Percentiles rank a stretch among this genome's conserved stretches.
These are phyloP conservation scores for Entomortierella chlamydospora DNA, from an alignment of 192 early-diverging fungal genomes.

Conservation along the genomic window DNA sequence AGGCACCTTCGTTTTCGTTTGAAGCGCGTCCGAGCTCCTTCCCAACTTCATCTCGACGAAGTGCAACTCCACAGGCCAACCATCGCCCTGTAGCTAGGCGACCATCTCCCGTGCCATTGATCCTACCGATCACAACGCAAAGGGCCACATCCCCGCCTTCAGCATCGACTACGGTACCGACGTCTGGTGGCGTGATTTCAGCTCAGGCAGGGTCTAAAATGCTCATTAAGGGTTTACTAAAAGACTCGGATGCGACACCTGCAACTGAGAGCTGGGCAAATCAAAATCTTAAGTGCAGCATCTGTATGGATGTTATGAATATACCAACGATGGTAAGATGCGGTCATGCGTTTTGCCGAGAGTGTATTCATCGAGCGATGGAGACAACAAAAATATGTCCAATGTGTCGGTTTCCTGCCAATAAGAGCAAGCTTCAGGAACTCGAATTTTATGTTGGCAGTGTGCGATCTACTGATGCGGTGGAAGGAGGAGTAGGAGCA, in stretches of 20 bases:
- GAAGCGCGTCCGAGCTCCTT: slow-evolving; percentile 23
- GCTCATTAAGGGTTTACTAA: background rate
- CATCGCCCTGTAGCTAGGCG: slow-evolving; percentile 23
- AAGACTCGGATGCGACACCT: background rate
- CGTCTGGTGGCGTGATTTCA: background rate
- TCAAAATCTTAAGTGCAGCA: slow-evolving; percentile 25
- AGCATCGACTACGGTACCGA: background rate
- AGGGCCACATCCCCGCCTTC: slow-evolving; percentile 1
- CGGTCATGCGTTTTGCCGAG: slow-evolving; percentile 30
- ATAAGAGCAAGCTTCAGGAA: slow-evolving; percentile 12
- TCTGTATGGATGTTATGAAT: slow-evolving; percentile 28
- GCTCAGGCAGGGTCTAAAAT: background rate
- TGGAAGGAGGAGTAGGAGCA: background rate
- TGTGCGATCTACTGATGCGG: background rate
- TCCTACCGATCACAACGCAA: slow-evolving; percentile 1
- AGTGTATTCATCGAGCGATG: slow-evolving; percentile 20
- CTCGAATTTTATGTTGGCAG: slow-evolving; percentile 17
- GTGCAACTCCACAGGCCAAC: slow-evolving; percentile 2
- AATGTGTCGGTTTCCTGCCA: slow-evolving; percentile 21
- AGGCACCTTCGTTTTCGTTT: slow-evolving; percentile 12
- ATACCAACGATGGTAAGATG: slow-evolving; percentile 27
- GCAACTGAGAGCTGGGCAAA: slow-evolving; percentile 8
- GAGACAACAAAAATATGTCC: slow-evolving; percentile 17
- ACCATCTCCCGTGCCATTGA: slow-evolving; percentile 28
- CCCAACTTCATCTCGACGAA: slow-evolving; percentile 17